phyloP scores from a whole-genome alignment of 352 stramenopile species.

The Aphanomyces astaci region DNA sequence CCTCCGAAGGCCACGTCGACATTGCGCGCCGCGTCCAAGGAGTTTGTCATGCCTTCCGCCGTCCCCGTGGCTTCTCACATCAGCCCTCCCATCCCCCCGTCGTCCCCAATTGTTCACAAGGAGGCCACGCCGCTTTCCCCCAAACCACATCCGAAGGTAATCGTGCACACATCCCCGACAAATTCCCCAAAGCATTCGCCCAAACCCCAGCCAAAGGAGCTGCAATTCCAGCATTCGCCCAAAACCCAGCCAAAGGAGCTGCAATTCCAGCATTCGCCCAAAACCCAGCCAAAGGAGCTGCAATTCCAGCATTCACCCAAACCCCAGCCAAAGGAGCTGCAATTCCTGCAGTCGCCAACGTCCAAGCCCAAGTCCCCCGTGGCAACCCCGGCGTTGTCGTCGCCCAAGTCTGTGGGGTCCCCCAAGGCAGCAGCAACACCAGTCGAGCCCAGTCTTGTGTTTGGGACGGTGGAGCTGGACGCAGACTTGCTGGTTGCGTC shows the following conservation, averaged over 20 bases:
- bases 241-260: conserved; percentile 21
- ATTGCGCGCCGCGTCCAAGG: neutral
- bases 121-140: neutral
- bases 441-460: conserved; percentile 1
- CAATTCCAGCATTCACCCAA: conserved; percentile 7
- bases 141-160: conserved; percentile 23
- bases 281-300: conserved; percentile 20
- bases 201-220: conserved; percentile 22
- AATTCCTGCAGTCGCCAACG: neutral
- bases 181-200: neutral
- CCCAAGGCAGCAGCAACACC: neutral
- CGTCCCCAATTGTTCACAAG: neutral
- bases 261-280: neutral
- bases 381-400: neutral
- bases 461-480: neutral
- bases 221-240: neutral
- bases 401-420: neutral
- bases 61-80: neutral
- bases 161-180: too few relatives aligned
- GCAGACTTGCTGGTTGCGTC: neutral
- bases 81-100: neutral
- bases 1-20: conserved; percentile 25
- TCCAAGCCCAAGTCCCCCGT: neutral
- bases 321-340: conserved; percentile 19
- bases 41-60: neutral